Base-by-base conservation (phyloP, 345 rosid species). In the Populus nigra region DNA sequence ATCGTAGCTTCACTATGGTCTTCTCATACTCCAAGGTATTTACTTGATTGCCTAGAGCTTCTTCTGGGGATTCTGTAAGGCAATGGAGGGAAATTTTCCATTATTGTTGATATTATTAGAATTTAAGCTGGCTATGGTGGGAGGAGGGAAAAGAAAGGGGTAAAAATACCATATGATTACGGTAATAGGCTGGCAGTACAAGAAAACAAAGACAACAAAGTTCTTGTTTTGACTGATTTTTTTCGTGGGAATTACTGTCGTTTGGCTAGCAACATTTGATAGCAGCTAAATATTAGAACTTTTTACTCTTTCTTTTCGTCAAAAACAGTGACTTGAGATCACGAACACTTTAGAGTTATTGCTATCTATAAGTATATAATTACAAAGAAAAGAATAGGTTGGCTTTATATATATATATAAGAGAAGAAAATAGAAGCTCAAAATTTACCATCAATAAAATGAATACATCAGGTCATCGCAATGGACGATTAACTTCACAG, bases 1-100 rank as follows among this genome's bases (percentile, higher is more conserved):
- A 25, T 0, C 25, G 25, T 25, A 25, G 25, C 1, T 25, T 25
- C 86, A 80, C 87, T 80, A 78, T 12, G 80, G 84, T 80, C 84
- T 27, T 31, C 80, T 61, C 80, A 66, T 2, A 81, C 83, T 25
- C 87, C 83, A 3, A 84, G 80, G 53, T 80, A 84, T 50, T 43
- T 29, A 18, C 81, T 80, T 4, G 81, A 83, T 43, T 75, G 84
- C 76, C 81, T 80, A 1, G 77, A 80, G 79, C 82, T 77, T 67
- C 77, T 78, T 71, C 72, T 77, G 0, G 81, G 86, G 55, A 74
- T 80, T 33, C 79, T 70, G 68, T 77, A 77, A 8, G 77, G 9
- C 79, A 83, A 38, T 71, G 79, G 39, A 75, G 65, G 79, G n/a
- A 77, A 29, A 35, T 74, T 83, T 75, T 83, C 86, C 79, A 77